A percentile compares a stretch with the other conserved stretches of the same genome.
Evolutionary conservation across 1,284 basidiomycete genomes (phyloP).

Genomic region (Leccinum pachyderme): DNA sequence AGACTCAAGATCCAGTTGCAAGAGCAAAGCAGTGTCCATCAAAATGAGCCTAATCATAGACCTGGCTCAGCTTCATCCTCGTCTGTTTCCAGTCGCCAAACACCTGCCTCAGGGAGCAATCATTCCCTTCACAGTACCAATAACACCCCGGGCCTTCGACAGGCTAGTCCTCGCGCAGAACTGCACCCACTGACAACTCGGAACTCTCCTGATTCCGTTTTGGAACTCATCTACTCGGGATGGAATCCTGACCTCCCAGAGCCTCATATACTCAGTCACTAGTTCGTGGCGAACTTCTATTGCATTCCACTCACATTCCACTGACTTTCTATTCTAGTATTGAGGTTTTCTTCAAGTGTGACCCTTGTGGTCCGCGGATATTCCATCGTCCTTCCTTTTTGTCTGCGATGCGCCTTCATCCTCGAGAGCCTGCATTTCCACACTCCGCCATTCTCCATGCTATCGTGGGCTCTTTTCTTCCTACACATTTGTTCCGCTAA

Average conservation of each 20-base stretch:
- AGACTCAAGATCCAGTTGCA: conserved; percentile 61
- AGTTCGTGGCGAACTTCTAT: conserved; percentile 46
- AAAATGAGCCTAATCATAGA: conserved; percentile 14
- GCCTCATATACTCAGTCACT: conserved; percentile 65
- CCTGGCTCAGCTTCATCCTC: conserved; percentile 29
- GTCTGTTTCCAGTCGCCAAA: conserved; percentile 17
- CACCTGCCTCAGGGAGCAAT: conserved; percentile 8
- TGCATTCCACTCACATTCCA: not conserved
- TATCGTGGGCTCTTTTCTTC: conserved; percentile 46
- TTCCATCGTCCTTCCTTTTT: conserved; percentile 79
- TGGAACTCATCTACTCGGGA: conserved; percentile 66
- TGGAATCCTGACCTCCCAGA: conserved; percentile 83
- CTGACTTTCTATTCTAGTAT: conserved; percentile 46
- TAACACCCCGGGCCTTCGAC: conserved; percentile 33
- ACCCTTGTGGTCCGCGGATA: conserved; percentile 78
- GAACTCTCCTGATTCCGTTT: conserved; percentile 47
- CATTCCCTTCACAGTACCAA: conserved; percentile 3
- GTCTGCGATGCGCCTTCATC: conserved; percentile 69
- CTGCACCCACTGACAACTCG: conserved; percentile 37
- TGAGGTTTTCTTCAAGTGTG: conserved; percentile 78
- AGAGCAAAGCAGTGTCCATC: conserved; percentile 42
- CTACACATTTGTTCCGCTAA: conserved; percentile 15
- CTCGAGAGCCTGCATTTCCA: conserved; percentile 74
- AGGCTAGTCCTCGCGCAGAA: conserved; percentile 52
- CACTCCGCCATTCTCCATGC: conserved; percentile 81